Percentiles rank a stretch among this genome's conserved stretches.
These are phyloP conservation scores for Diaporthe citriasiana DNA, from an alignment of 2,329 filamentous ascomycete species.

Conservation along the genomic window DNA sequence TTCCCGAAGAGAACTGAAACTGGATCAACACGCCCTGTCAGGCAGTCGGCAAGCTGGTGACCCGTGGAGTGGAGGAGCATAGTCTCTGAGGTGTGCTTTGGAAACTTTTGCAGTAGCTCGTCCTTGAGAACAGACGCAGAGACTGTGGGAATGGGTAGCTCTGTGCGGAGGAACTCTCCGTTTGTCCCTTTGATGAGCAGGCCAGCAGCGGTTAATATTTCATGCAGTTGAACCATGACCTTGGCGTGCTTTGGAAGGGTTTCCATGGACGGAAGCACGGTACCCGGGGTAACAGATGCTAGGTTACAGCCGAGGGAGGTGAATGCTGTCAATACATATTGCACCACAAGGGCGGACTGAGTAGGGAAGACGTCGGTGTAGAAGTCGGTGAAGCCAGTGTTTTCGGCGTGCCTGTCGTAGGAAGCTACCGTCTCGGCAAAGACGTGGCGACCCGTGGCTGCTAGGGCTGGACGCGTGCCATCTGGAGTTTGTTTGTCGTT, in stretches of 20 bases:
- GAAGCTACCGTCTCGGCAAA: constrained; percentile 5
- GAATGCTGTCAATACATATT: constrained; percentile 53
- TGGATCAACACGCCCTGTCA: constrained; percentile 54
- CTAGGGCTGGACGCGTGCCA: background rate
- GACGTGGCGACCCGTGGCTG: background rate
- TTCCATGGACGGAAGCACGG: constrained; percentile 44
- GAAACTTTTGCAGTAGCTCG: constrained; percentile 48
- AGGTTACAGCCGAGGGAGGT: constrained; percentile 49
- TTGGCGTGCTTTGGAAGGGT: constrained; percentile 47
- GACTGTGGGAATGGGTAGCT: constrained; percentile 13
- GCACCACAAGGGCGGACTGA: constrained; percentile 50
- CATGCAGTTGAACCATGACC: constrained; percentile 48
- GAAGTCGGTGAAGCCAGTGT: constrained; percentile 44
- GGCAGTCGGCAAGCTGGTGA: constrained; percentile 53
- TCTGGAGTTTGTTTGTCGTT: background rate
- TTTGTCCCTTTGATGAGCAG: constrained; percentile 38
- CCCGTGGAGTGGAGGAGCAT: constrained; percentile 53
- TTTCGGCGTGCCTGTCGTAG: constrained; percentile 9
- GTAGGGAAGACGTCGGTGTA: constrained; percentile 48
- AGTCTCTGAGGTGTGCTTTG: constrained; percentile 51
- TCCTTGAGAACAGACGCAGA: constrained; percentile 45
- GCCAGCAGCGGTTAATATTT: constrained; percentile 47
- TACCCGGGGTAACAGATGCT: constrained; percentile 42
- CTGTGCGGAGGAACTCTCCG: constrained; percentile 37
- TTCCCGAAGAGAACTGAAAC: constrained; percentile 56